Conservation (phyloP, 257 asterid genomes). For the Solanum neorickii region DNA sequence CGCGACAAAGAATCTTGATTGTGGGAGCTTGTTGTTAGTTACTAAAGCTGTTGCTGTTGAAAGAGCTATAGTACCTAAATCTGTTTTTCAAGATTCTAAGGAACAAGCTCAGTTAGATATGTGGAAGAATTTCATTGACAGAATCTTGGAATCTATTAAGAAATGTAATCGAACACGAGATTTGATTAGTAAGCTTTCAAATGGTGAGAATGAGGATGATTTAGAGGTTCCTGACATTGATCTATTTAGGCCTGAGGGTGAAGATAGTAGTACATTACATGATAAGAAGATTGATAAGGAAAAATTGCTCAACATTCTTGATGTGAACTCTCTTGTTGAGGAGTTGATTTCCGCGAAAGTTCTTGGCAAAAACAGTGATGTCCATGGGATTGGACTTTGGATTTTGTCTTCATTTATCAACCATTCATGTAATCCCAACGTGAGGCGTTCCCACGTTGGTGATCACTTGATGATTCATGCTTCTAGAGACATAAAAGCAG, state of each 20-base stretch:
- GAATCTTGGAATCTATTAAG: constrained; percentile 27
- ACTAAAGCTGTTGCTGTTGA: constrained; percentile 63
- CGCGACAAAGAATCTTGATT: constrained; percentile 45
- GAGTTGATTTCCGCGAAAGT: constrained; percentile 51
- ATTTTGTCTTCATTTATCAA: constrained; percentile 55
- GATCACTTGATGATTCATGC: constrained; percentile 64
- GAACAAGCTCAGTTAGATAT: constrained; percentile 49
- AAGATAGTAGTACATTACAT: not conserved
- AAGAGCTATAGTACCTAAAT: constrained; percentile 55
- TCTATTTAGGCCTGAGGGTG: constrained; percentile 35
- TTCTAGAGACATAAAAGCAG: constrained; percentile 57
- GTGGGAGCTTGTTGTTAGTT: constrained; percentile 46
- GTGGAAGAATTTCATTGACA: constrained; percentile 75
- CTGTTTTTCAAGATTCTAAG: constrained; percentile 14
- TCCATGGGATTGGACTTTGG: constrained; percentile 77
- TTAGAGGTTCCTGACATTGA: constrained; percentile 36
- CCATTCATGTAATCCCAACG: constrained; percentile 86
- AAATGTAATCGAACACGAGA: constrained; percentile 18
- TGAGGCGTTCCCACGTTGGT: constrained; percentile 67
- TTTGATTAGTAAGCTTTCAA: constrained; percentile 40
- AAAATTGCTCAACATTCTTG: constrained; percentile 40
- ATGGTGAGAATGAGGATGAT: constrained; percentile 38
- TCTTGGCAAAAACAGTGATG: constrained; percentile 44
- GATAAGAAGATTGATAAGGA: constrained; percentile 27
- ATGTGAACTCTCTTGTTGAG: constrained; percentile 62